Percentiles rank a stretch among this genome's conserved stretches.
These are phyloP conservation scores for Quercus rubra DNA, from an alignment of 306 rosid genomes.

Conservation along the genomic window DNA sequence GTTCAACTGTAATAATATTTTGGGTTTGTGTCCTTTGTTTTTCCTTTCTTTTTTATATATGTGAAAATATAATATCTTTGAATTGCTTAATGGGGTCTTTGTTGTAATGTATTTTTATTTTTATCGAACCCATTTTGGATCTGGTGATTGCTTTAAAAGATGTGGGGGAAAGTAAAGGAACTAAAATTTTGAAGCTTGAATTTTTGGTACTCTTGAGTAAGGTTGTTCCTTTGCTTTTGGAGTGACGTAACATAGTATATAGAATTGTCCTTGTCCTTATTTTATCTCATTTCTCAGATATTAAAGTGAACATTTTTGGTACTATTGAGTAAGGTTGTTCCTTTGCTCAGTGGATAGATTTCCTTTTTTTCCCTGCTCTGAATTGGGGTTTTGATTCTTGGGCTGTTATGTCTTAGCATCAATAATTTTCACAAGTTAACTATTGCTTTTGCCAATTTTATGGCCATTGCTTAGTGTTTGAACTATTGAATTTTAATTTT, in stretches of 20 bases:
- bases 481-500: background rate
- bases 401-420: background rate
- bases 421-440: background rate
- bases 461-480: background rate
- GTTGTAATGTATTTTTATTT: background rate
- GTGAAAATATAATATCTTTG: background rate
- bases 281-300: background rate
- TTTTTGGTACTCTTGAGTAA: background rate
- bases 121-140: background rate
- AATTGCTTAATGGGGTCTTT: background rate
- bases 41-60: background rate
- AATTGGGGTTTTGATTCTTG: background rate
- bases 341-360: background rate
- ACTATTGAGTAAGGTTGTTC: no score
- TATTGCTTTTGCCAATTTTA: background rate
- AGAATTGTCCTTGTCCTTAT: background rate
- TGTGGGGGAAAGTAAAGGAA: background rate
- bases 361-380: background rate
- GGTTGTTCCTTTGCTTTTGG: background rate
- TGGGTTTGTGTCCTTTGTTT: constrained; percentile 20
- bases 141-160: background rate
- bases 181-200: background rate
- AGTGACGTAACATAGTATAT: background rate
- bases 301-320: no score
- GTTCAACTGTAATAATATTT: background rate